These are phyloP conservation scores for Skeletonema marinoi DNA, from an alignment of 108 stramenopile genomes.

Conservation along the genomic window DNA sequence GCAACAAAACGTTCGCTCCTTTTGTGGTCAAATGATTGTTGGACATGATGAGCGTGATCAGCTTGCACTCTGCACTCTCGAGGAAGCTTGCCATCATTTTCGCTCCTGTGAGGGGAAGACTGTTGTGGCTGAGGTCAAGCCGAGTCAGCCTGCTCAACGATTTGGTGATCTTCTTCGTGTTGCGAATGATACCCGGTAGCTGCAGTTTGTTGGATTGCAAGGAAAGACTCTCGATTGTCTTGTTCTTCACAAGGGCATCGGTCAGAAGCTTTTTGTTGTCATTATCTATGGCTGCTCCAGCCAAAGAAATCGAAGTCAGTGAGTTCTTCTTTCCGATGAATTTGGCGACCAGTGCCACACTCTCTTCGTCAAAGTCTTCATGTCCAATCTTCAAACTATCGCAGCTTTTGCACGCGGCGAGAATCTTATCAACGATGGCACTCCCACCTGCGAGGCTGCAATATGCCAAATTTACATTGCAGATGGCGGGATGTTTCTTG, in stretches of 20 bases:
- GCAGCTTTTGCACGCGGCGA: neutral
- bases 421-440: neutral
- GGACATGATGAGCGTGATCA: constrained; percentile 1
- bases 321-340: constrained; percentile 6
- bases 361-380: neutral
- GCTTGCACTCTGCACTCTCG: neutral
- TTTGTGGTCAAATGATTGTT: constrained; percentile 1
- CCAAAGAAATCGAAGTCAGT: neutral
- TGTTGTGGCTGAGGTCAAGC: constrained; percentile 1
- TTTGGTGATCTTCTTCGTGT: constrained; percentile 2
- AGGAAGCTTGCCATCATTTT: neutral
- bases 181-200: neutral
- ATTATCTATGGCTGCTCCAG: neutral
- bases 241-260: neutral
- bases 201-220: neutral
- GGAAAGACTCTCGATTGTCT: neutral
- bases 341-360: neutral
- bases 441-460: neutral
- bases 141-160: neutral
- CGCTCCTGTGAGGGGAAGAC: neutral
- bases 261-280: neutral
- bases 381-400: neutral
- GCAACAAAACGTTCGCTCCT: neutral
- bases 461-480: neutral
- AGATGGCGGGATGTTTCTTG: neutral